phyloP scores from a whole-genome alignment of 1,284 basidiomycete genomes.

The Boletus semigastroideus region DNA sequence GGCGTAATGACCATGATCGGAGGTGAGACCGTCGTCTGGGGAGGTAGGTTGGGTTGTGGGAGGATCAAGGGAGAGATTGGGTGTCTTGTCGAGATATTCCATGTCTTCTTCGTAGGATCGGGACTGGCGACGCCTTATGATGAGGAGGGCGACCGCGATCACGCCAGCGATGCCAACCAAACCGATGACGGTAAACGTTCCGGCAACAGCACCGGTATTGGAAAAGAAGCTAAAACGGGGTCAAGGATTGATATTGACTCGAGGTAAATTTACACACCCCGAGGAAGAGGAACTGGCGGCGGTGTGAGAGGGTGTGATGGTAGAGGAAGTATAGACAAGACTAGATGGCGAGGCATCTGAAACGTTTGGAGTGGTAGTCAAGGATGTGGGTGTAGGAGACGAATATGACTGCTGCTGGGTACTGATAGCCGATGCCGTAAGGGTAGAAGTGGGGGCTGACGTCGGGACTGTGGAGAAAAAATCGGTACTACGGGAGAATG shows the following conservation, averaged over 20 bases:
- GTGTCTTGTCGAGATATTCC: slow-evolving; percentile 30
- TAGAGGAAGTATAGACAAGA: neutral
- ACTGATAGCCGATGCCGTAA: neutral
- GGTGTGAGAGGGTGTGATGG: slow-evolving; percentile 18
- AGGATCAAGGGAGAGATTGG: slow-evolving; percentile 9
- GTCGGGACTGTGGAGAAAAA: neutral
- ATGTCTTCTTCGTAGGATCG: slow-evolving; percentile 27
- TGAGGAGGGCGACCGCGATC: slow-evolving; percentile 26
- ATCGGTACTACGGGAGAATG: neutral
- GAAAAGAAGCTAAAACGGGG: slow-evolving; percentile 42
- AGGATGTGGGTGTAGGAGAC: slow-evolving; percentile 3
- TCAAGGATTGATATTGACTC: neutral
- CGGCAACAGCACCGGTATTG: slow-evolving; percentile 48
- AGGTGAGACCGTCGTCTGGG: slow-evolving; percentile 17
- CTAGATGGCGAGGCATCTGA: neutral
- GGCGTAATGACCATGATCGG: slow-evolving; percentile 26
- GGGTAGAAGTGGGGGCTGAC: neutral
- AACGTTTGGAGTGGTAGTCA: neutral
- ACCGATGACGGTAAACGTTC: slow-evolving; percentile 41
- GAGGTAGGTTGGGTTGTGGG: slow-evolving; percentile 9
- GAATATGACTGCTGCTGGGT: slow-evolving; percentile 3
- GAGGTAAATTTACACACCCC: slow-evolving; percentile 13
- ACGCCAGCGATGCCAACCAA: slow-evolving; percentile 32
- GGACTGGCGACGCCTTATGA: slow-evolving; percentile 26
- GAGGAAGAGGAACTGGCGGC: slow-evolving; percentile 16